Percentiles rank a stretch among this genome's conserved stretches.
Conservation (phyloP, 2,329 filamentous ascomycete genomes). For the Exophiala phaeomuriformis region DNA sequence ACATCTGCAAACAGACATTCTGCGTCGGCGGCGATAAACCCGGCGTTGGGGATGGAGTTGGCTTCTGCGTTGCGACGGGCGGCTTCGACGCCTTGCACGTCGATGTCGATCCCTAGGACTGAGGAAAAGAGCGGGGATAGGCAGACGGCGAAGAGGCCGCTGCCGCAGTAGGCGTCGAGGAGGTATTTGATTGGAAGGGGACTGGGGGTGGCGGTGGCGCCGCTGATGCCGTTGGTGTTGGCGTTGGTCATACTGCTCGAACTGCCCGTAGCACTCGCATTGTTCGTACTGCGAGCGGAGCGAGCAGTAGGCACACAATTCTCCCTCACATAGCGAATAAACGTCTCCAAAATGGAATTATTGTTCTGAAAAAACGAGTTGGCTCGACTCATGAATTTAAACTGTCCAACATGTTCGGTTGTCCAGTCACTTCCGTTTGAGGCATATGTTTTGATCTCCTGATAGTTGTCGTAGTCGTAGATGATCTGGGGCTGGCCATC, state of each 20-base stretch:
- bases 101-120: constrained; percentile 85
- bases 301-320: constrained; percentile 54
- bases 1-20: constrained; percentile 71
- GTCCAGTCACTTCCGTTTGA: constrained; percentile 76
- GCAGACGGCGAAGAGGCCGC: constrained; percentile 92
- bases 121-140: constrained; percentile 72
- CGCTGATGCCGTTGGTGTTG: constrained; percentile 24
- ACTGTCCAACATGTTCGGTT: constrained; percentile 80
- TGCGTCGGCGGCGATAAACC: constrained; percentile 86
- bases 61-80: constrained; percentile 70
- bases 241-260: constrained; percentile 8
- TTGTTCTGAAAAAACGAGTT: constrained; percentile 99
- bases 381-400: constrained; percentile 81
- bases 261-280: constrained; percentile 26
- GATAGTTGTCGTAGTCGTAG: constrained; percentile 53
- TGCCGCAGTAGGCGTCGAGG: constrained; percentile 96
- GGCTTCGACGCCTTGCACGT: constrained; percentile 66
- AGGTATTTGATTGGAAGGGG: constrained; percentile 62
- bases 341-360: constrained; percentile 85
- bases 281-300: background rate
- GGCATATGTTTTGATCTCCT: constrained; percentile 79
- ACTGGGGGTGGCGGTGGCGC: constrained; percentile 29
- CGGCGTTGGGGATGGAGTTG: constrained; percentile 69
- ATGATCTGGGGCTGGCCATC: constrained; percentile 45
- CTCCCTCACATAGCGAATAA: constrained; percentile 79